Evolutionary conservation across 768 basidiomycete genomes (phyloP), one percentile per base, ranked within the genome.

Genomic region (Amanita muscaria): DNA sequence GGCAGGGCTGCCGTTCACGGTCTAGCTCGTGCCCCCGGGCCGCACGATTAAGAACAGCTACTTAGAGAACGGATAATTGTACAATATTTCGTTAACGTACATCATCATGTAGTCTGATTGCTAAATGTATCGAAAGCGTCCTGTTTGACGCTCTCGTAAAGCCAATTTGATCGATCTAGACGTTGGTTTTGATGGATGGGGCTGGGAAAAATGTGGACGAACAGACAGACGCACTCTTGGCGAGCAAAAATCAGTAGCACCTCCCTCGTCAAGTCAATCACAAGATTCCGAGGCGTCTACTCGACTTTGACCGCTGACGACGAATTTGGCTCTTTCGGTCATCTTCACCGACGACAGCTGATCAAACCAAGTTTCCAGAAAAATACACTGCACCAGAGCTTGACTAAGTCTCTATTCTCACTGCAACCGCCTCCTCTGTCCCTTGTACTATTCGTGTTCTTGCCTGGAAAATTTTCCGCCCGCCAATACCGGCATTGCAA

Each of bases 141-240:
- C 63, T 99, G 16, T 85, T 89, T 47, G 74, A 76, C 25, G 90
- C 90, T 0, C 66, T 98, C 46, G 80, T 76, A 31, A 81, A 82
- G 53, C 87, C 0, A 71, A 80, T 39, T 67, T 99, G 34, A 76
- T 98, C 9, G 88, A 94, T 56, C 70, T 70, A 1, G 75, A 71
- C 3, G 73, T 65, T 4, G 88, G 89, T 3, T 67, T 85, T 44
- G 84, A 92, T 12, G 93, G 88, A 0, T 92, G 90, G 56, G 87
- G 78, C 27, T 98, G 88, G 80, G 81, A 87, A 57, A 74, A 78
- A 52, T 97, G 96, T 61, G 94, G 96, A 10, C 66, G 96, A 56
- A 98, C 96, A 22, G 96, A 99, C 70, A 74, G 83, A 15, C 93
- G 94, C 86, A 40, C 69, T 99, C 6, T 92, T 88, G 84, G 80